phyloP scores from a whole-genome alignment of 202 grass and related monocot species.

The Panicum virgatum region DNA sequence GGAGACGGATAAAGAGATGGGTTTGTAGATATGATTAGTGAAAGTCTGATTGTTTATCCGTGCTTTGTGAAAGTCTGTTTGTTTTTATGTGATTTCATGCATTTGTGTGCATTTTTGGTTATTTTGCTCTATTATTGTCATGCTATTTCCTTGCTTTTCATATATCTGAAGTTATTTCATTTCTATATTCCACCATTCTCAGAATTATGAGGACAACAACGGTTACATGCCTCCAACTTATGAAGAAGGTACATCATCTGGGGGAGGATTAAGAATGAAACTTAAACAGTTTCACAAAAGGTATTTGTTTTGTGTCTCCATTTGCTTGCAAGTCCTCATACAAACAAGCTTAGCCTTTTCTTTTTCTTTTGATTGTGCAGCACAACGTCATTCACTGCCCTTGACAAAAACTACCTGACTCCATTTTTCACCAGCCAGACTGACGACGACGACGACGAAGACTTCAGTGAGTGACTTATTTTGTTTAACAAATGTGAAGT shows the following conservation, averaged over 20 bases:
- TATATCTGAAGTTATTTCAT: not conserved
- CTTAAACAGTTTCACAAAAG: conserved; percentile 98
- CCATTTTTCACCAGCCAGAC: conserved; percentile 97
- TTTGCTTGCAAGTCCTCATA: conserved; percentile 3
- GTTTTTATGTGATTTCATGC: not conserved
- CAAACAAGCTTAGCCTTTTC: conserved; percentile 27
- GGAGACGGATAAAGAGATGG: not conserved
- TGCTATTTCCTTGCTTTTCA: conserved; percentile 32
- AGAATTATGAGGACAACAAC: conserved; percentile 77
- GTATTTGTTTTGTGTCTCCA: conserved; percentile 42
- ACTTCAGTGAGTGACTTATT: conserved; percentile 59
- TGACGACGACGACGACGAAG: conserved; percentile 64
- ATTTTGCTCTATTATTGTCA: conserved; percentile 14
- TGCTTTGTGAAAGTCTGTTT: not conserved
- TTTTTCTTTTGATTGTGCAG: conserved; percentile 59
- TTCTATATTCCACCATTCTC: conserved; percentile 36
- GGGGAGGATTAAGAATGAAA: conserved; percentile 85
- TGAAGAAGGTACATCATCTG: conserved; percentile 81
- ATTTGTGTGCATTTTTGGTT: not conserved
- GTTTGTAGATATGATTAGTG: not conserved
- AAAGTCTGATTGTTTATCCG: no score
- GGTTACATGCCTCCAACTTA: conserved; percentile 76
- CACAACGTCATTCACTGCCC: conserved; percentile 90
- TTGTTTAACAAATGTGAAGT: not conserved
- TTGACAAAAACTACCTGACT: conserved; percentile 98